Base-by-base conservation (phyloP, 2,329 filamentous ascomycete species). In the Aspergillus ochraceus region DNA sequence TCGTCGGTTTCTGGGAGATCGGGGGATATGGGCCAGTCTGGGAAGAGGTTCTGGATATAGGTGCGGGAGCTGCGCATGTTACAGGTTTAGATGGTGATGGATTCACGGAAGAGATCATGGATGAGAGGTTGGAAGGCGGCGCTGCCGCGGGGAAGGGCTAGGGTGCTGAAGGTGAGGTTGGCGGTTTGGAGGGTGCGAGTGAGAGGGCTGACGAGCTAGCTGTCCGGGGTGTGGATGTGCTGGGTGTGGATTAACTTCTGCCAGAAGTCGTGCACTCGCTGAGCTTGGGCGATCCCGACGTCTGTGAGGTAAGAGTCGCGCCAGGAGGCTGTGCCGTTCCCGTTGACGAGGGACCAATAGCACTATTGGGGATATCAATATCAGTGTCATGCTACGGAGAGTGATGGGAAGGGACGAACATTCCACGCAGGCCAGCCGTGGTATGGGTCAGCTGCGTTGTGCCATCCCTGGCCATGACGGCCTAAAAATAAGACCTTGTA, bases 401-500 rank as follows among this genome's bases (percentile, higher is more conserved):
- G 39, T 24, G 14, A 24, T 19, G 11, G 9, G 20, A 11, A 50
- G 26, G 19, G 8, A 75, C 80, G 56, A 71, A 83, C 81, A 69
- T 88, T 84, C 86, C 85, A 88, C 0, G 80, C 83, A 4, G 81
- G 77, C 0, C 84, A 87, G 45, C 85, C 85, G 62, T 86, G 87
- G 64, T 77, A 83, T 2, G 74, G 69, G 67, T 88, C 29, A 12
- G 30, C 26, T 12, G 20, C 42, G 42, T 46, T 46, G 20, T 46
- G 42, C 42, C 42, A 46, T 2, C 32, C 32, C 32, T 36, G 32
- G 32, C 32, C 32, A 36, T 36, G 32, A 12, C 12, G 32, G 12
- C 32, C 32, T 4, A 36, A 36, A 10, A 17, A 36, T 17, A 36
- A 36, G 32, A 36, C 32, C 12, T 36, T 36, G 32, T 36, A 36